A percentile compares a stretch with the other conserved stretches of the same genome.
Conservation (phyloP, 2,329 filamentous ascomycete genomes). For the Scedosporium boydii region DNA sequence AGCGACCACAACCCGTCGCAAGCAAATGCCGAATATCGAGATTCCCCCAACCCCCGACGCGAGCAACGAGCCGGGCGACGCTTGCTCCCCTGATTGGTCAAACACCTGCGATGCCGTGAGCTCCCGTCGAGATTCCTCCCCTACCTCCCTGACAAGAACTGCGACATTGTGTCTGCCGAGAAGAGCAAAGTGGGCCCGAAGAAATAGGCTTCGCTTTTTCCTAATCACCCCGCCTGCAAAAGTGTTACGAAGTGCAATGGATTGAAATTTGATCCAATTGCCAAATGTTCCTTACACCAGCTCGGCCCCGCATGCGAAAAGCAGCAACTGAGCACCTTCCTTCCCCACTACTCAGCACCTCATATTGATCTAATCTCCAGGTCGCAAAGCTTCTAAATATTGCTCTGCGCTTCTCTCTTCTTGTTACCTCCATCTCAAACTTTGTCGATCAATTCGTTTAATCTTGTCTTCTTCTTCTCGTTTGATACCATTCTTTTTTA, state of each 20-base stretch:
- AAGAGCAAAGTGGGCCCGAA: neutral
- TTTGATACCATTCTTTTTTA: neutral
- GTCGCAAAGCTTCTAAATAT: neutral
- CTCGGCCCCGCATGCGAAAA: neutral
- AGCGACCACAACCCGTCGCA: neutral
- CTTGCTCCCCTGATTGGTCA: neutral
- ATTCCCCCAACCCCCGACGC: neutral
- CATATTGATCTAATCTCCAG: neutral
- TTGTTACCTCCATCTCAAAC: neutral
- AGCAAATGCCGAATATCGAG: conserved; percentile 5
- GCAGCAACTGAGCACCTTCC: neutral
- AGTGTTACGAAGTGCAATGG: neutral
- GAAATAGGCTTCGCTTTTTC: neutral
- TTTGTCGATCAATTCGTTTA: neutral
- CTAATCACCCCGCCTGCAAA: neutral
- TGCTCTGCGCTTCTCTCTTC: neutral
- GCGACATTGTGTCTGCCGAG: neutral
- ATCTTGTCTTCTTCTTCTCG: neutral
- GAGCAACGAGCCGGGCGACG: neutral
- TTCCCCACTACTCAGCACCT: neutral
- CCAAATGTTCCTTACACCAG: too few relatives aligned
- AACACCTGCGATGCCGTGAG: neutral
- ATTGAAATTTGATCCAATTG: neutral
- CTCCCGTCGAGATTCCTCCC: neutral
- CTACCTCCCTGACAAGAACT: neutral